Evolutionary conservation across 352 stramenopile genomes (phyloP).

Genomic region (Globisporangium recalcitrans): DNA sequence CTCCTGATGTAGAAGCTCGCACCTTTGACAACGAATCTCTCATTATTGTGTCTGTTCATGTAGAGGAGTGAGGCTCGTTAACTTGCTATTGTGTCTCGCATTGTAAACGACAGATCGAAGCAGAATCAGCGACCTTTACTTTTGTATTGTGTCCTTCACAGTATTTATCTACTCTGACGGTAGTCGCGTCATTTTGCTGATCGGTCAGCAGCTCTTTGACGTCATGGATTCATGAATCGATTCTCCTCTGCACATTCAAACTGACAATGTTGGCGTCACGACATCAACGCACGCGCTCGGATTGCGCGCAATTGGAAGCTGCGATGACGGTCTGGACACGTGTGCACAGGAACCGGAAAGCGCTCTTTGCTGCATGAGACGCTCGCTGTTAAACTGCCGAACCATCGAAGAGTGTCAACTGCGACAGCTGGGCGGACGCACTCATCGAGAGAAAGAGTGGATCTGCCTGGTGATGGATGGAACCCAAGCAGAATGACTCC

Average conservation of each 20-base stretch:
- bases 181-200: conserved; percentile 11
- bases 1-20: neutral
- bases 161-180: conserved; percentile 1
- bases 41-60: no score
- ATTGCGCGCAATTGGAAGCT: conserved; percentile 1
- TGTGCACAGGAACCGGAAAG: neutral
- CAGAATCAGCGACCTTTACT: no score
- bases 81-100: neutral
- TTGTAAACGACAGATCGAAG: neutral
- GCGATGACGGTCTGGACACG: neutral
- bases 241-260: conserved; percentile 7
- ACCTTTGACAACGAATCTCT: no score
- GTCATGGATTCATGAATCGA: neutral
- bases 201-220: neutral
- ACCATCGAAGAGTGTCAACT: neutral
- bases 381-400: neutral
- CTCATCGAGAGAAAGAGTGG: neutral
- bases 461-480: neutral
- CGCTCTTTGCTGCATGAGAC: neutral
- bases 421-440: neutral
- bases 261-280: neutral
- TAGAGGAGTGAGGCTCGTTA: no score
- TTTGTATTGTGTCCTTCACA: neutral
- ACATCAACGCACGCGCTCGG: neutral
- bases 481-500: neutral